phyloP scores from a whole-genome alignment of 257 asterid species.

The Solanum piurae region DNA sequence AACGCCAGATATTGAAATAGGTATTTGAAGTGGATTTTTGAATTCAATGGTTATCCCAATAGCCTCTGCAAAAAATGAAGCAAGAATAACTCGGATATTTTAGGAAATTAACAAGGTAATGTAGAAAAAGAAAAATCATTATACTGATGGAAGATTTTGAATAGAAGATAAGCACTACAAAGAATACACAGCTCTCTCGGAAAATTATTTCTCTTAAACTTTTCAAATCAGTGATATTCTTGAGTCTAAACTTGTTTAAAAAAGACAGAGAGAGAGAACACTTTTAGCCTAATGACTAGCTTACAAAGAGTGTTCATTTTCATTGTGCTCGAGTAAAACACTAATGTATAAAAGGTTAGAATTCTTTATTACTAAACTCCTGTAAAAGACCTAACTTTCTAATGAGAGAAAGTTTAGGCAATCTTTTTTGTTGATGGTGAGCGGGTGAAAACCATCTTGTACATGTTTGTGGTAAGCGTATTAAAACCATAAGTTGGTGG shows the following conservation, averaged over 20 bases:
- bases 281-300: not conserved
- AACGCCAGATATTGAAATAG: slow-evolving; percentile 64
- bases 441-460: not conserved
- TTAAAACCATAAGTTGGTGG: not conserved
- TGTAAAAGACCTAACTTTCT: not conserved
- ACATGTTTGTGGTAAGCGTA: not conserved
- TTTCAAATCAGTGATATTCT: not conserved
- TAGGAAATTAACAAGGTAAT: slow-evolving; percentile 6
- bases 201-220: not conserved
- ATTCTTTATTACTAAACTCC: not conserved
- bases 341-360: not conserved
- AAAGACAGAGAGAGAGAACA: not conserved
- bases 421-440: not conserved
- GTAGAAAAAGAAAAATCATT: slow-evolving; percentile 2
- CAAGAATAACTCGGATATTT: slow-evolving; percentile 1
- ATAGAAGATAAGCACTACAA: not conserved
- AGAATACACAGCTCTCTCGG: not conserved
- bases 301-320: not conserved
- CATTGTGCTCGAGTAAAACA: not conserved
- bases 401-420: not conserved
- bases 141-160: not conserved
- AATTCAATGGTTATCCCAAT: slow-evolving; percentile 68
- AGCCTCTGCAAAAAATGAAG: slow-evolving; percentile 52
- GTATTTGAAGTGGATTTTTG: slow-evolving; percentile 89
- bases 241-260: not conserved